phyloP scores from a whole-genome alignment of 805 yeast species.

The Yarrowia porcina region DNA sequence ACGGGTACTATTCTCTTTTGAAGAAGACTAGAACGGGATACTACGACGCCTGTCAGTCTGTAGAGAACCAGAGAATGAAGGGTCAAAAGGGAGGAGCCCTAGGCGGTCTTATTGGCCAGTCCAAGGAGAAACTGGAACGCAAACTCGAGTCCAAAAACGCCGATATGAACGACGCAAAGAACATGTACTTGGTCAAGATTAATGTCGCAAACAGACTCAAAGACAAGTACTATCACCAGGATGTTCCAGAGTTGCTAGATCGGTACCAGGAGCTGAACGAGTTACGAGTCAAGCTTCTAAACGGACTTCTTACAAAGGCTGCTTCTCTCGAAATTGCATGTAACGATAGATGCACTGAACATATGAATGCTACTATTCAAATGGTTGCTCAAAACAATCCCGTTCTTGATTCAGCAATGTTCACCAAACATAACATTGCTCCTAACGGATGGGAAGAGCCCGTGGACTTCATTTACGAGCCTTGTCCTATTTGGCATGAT shows the following conservation, averaged over 20 bases:
- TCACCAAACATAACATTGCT: conserved; percentile 72
- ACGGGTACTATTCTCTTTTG: conserved; percentile 52
- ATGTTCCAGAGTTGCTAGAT: conserved; percentile 85
- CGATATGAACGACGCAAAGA: conserved; percentile 88
- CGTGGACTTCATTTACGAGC: conserved; percentile 74
- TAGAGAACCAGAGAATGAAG: conserved; percentile 78
- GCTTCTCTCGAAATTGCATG: conserved; percentile 56
- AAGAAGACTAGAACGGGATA: conserved; percentile 68
- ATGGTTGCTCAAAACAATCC: conserved; percentile 71
- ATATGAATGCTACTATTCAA: conserved; percentile 50
- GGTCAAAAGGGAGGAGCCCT: conserved; percentile 47
- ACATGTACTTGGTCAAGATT: conserved; percentile 73
- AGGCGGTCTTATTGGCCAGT: conserved; percentile 27
- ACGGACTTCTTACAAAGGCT: conserved; percentile 64
- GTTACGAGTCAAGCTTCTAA: conserved; percentile 65
- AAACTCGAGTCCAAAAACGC: conserved; percentile 59
- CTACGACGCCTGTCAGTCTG: conserved; percentile 72
- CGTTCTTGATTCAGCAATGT: conserved; percentile 80
- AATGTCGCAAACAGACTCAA: conserved; percentile 84
- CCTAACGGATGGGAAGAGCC: conserved; percentile 76
- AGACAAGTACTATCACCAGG: conserved; percentile 90
- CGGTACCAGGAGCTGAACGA: conserved; percentile 80
- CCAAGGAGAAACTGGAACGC: conserved; percentile 42
- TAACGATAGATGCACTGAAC: conserved; percentile 44
- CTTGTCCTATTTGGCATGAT: conserved; percentile 95